Conservation (phyloP, 169 alveolate species). For the Plasmodium sp. region DNA sequence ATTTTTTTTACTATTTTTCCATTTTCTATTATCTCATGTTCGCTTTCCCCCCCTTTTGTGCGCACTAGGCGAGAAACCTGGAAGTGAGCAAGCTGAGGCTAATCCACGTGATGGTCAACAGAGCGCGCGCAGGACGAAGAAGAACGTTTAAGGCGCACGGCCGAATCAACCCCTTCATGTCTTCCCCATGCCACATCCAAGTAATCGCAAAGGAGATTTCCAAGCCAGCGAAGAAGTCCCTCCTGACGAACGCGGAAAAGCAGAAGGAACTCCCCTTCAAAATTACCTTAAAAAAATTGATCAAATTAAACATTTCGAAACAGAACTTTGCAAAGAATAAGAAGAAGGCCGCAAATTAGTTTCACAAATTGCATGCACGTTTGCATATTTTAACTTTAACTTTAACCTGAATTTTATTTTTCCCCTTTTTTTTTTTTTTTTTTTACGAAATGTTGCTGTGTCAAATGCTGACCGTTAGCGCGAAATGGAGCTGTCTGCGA, state of each 20-base stretch:
- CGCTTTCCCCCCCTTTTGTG: background rate
- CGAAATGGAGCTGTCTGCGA: background rate
- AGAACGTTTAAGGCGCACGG: slow-evolving; percentile 99
- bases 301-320: slow-evolving; percentile 52
- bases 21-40: too few relatives aligned
- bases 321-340: slow-evolving; percentile 2
- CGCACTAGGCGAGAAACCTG: slow-evolving; percentile 91
- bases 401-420: background rate
- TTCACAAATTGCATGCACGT: background rate
- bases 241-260: slow-evolving; percentile 46
- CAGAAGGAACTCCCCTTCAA: slow-evolving; percentile 38
- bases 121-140: slow-evolving; percentile 98
- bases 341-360: slow-evolving; percentile 2
- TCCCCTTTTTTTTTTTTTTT: background rate
- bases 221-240: slow-evolving; percentile 76
- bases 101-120: slow-evolving; percentile 94
- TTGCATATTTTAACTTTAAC: background rate
- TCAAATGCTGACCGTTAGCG: background rate
- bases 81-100: slow-evolving; percentile 92
- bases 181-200: slow-evolving; percentile 93
- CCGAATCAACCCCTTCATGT: slow-evolving; percentile 94
- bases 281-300: slow-evolving; percentile 60
- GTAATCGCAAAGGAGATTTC: slow-evolving; percentile 89
- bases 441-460: background rate
- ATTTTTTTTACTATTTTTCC: background rate